Evolutionary conservation across 768 basidiomycete genomes (phyloP).

Genomic region (Trametes meyenii): DNA sequence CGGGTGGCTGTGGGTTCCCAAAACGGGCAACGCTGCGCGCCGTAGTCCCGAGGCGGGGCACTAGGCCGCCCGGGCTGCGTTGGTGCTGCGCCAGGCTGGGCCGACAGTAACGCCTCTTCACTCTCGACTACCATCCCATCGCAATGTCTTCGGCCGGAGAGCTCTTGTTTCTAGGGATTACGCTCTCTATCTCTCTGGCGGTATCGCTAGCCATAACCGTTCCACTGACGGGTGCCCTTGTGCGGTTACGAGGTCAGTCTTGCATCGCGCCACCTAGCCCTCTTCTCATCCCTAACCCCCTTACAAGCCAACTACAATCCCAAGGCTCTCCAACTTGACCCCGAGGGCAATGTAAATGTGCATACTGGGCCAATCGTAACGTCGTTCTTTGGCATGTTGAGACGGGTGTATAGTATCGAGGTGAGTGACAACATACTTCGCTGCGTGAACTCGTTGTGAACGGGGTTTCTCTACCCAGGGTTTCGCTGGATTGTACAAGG

Average conservation of each 20-base stretch:
- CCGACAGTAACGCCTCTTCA: slow-evolving; percentile 5
- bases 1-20: slow-evolving; percentile 21
- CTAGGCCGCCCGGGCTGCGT: neutral
- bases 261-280: too few species aligned
- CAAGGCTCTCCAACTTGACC: slow-evolving; percentile 78
- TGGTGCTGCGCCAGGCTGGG: neutral
- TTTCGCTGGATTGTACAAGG: slow-evolving; percentile 78
- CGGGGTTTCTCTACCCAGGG: slow-evolving; percentile 45
- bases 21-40: slow-evolving; percentile 4
- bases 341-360: slow-evolving; percentile 73
- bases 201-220: slow-evolving; percentile 60
- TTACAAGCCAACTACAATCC: slow-evolving; percentile 69
- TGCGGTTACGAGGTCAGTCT: slow-evolving; percentile 64
- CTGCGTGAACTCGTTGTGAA: neutral
- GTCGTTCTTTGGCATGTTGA: slow-evolving; percentile 75
- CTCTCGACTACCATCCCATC: slow-evolving; percentile 24
- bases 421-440: slow-evolving; percentile 38
- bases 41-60: slow-evolving; percentile 9
- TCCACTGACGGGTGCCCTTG: slow-evolving; percentile 56
- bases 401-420: slow-evolving; percentile 72
- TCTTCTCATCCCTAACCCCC: neutral
- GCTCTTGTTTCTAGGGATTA: slow-evolving; percentile 41
- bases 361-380: slow-evolving; percentile 76
- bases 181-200: slow-evolving; percentile 57
- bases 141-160: slow-evolving; percentile 20